Conservation (phyloP, 495 filamentous ascomycete genomes). For the Aspergillus leporis region DNA sequence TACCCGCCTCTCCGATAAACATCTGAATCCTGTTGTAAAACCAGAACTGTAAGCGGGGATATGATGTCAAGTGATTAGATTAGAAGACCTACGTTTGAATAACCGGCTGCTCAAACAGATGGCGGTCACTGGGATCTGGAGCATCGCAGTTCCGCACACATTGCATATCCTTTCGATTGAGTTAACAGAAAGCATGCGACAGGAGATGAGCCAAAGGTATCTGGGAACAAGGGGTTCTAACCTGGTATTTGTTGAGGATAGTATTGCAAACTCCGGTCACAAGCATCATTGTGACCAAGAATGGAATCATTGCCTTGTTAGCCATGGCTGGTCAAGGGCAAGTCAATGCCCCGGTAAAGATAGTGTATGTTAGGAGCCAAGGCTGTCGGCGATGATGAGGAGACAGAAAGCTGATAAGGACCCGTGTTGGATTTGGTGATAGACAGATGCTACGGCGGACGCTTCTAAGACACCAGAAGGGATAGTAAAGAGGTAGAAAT, state of each 20-base stretch:
- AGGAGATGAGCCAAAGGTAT: neutral
- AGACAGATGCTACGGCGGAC: neutral
- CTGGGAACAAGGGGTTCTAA: conserved; percentile 27
- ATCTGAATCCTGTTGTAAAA: conserved; percentile 64
- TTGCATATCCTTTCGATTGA: conserved; percentile 75
- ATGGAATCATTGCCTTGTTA: conserved; percentile 65
- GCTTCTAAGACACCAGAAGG: neutral
- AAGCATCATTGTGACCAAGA: conserved; percentile 92
- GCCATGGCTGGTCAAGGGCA: conserved; percentile 40
- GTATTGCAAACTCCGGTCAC: conserved; percentile 93
- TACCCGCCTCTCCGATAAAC: conserved; percentile 91
- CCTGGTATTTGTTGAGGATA: conserved; percentile 94
- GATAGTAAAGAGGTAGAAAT: neutral
- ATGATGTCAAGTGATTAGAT: neutral
- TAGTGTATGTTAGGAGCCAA: neutral
- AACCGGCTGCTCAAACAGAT: conserved; percentile 91
- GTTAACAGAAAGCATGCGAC: conserved; percentile 9
- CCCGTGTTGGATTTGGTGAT: neutral
- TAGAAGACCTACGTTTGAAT: conserved; percentile 73
- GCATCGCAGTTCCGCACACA: conserved; percentile 89
- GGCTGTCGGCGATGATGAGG: neutral
- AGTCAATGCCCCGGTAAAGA: neutral
- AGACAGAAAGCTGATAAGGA: neutral
- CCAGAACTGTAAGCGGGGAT: conserved; percentile 14
- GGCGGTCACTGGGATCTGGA: conserved; percentile 58